phyloP scores from a whole-genome alignment of 2,329 filamentous ascomycete genomes.

The Ophiostoma ips region DNA sequence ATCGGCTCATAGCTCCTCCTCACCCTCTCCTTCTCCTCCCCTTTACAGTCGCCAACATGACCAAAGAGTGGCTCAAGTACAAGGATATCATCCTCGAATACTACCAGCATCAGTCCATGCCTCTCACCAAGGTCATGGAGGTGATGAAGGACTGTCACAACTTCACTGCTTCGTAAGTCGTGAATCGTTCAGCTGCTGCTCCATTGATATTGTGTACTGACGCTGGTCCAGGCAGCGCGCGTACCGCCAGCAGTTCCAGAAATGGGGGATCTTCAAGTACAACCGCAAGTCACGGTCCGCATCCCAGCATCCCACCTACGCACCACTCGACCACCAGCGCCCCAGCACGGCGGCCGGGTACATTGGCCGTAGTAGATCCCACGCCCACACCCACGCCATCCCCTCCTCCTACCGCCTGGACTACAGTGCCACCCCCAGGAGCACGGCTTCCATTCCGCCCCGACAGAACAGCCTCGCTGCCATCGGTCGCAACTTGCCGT shows the following conservation, averaged over 20 bases:
- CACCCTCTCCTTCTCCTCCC: too few species aligned
- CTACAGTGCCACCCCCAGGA: too few species aligned
- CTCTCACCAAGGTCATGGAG: background rate
- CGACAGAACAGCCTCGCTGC: too few species aligned
- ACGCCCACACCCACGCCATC: too few species aligned
- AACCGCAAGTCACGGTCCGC: background rate
- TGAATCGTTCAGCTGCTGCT: background rate
- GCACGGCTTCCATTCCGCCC: background rate
- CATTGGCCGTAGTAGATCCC: too few species aligned
- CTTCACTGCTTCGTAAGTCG: slow-evolving; percentile 5
- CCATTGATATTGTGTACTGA: background rate
- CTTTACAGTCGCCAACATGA: slow-evolving; percentile 21
- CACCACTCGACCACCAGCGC: background rate
- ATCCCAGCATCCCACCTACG: too few species aligned
- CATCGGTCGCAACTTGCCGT: too few species aligned
- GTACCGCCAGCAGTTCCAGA: slow-evolving; percentile 7
- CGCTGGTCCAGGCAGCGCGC: slow-evolving; percentile 2
- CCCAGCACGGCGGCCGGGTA: too few species aligned
- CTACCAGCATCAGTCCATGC: slow-evolving; percentile 17
- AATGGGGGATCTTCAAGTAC: slow-evolving; percentile 4
- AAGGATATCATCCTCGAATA: slow-evolving; percentile 23
- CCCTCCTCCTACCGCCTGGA: too few species aligned
- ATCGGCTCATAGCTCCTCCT: too few species aligned
- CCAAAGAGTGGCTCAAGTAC: slow-evolving; percentile 29
- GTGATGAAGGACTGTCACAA: background rate